Percentiles rank a stretch among this genome's conserved stretches.
phyloP scores from a whole-genome alignment of 192 early-diverging fungal species.

The Coemansia sp. region DNA sequence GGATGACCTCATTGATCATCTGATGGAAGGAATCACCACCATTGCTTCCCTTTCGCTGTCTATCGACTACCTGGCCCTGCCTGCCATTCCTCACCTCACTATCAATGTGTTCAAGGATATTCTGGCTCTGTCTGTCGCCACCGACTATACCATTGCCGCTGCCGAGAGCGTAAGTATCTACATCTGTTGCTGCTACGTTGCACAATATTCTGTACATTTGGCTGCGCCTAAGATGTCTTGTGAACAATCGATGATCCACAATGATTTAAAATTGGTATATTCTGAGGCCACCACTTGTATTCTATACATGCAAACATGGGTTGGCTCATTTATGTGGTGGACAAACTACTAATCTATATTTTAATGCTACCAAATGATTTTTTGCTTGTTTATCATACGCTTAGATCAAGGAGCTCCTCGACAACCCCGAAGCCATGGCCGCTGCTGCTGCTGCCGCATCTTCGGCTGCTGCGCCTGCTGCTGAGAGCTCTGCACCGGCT shows the following conservation, averaged over 20 bases:
- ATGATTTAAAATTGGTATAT: slow-evolving; percentile 49
- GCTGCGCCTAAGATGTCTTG: slow-evolving; percentile 38
- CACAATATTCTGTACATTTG: not conserved
- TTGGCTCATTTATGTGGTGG: not conserved
- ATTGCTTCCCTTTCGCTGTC: slow-evolving; percentile 83
- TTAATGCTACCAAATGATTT: slow-evolving; percentile 5
- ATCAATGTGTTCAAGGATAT: slow-evolving; percentile 99
- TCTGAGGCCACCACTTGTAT: not conserved
- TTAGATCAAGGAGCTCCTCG: slow-evolving; percentile 92
- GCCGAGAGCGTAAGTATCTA: slow-evolving; percentile 67
- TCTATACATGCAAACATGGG: slow-evolving; percentile 2
- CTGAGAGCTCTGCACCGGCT: slow-evolving; percentile 68
- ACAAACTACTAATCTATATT: not conserved
- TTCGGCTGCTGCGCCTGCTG: slow-evolving; percentile 59
- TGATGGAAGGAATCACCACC: slow-evolving; percentile 68
- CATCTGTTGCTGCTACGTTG: slow-evolving; percentile 1
- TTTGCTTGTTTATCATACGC: not conserved
- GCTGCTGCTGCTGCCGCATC: slow-evolving; percentile 75
- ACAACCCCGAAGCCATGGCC: slow-evolving; percentile 87
- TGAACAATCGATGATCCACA: slow-evolving; percentile 52
- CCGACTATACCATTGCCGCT: slow-evolving; percentile 88
- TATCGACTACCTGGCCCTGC: slow-evolving; percentile 72
- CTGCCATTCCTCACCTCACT: slow-evolving; percentile 92
- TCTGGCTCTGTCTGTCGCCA: slow-evolving; percentile 83
- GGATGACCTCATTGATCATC: slow-evolving; percentile 62